Base-by-base conservation (phyloP, 2,329 filamentous ascomycete species). In the Fusarium ramigenum region DNA sequence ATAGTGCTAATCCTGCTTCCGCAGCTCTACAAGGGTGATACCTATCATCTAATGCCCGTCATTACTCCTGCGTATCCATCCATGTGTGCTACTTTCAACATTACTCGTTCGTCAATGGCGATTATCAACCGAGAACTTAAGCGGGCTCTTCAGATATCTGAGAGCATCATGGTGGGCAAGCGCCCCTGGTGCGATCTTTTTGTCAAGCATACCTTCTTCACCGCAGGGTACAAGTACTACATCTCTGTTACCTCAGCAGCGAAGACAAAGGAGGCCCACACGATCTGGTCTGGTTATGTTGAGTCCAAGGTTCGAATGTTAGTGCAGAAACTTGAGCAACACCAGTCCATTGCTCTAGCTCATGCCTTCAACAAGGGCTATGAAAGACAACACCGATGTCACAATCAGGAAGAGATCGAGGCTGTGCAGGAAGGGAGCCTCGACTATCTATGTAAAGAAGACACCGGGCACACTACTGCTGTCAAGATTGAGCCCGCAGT, bases 11-110 rank as follows among this genome's bases (percentile, higher is more conserved):
- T 47, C 23, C 32, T 69, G 21, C 25, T 19, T 36, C 25, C 61
- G 58, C 63, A 77, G 93, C 88, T 85, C 95, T 97, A 97, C 81
- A 90, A 91, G 69, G 89, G 90, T 61, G 96, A 98, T 81, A 89
- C 90, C 47, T 93, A 91, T 75, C 96, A 98, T 82, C 86, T 98
- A 59, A 99, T 99, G 96, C 96, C 96, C 34, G 94, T 99, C 82
- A 98, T 99, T 79, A 99, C 96, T 4, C 96, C 96, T 3, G 95
- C 96, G 2, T 98, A 98, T 80, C 96, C 96, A 6, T 97, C 95
- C 56, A 98, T 98, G 95, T 98, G 96, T 81, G 93, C 96, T 4
- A 98, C 96, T 0, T 96, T 97, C 85, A 98, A 97, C 78, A 92
- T 99, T 69, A 95, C 93, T 7, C 87, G 90, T 73, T 98, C 96